phyloP scores from a whole-genome alignment of 2,329 filamentous ascomycete genomes.

The Phaeoacremonium minimum region DNA sequence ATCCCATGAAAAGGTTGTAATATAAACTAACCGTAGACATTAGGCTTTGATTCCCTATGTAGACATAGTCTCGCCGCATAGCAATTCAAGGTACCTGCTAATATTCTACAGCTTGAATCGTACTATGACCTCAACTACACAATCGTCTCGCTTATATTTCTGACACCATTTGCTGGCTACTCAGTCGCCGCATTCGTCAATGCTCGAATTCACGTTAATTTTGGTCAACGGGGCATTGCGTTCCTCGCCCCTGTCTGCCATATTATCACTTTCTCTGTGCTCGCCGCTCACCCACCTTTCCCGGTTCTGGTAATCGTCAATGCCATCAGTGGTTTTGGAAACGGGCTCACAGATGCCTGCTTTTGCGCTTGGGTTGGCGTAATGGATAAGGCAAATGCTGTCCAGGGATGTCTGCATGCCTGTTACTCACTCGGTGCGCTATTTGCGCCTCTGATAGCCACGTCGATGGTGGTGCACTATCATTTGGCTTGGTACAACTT shows the following conservation, averaged over 20 bases:
- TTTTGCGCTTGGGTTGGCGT: constrained; percentile 39
- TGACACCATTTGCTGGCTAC: not conserved
- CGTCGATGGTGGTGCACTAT: constrained; percentile 52
- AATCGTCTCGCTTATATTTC: not conserved
- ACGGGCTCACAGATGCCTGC: constrained; percentile 34
- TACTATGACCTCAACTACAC: constrained; percentile 9
- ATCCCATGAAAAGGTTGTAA: constrained; percentile 8
- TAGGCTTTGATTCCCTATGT: constrained; percentile 45
- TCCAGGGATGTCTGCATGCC: constrained; percentile 34
- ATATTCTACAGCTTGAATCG: not conserved
- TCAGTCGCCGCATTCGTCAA: not conserved
- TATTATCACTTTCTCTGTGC: constrained; percentile 14
- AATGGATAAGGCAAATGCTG: constrained; percentile 27
- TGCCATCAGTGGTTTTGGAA: constrained; percentile 27
- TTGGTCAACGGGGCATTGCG: constrained; percentile 11
- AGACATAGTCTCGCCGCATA: constrained; percentile 17
- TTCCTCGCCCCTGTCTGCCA: not conserved
- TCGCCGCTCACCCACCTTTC: constrained; percentile 25
- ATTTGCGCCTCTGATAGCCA: constrained; percentile 53
- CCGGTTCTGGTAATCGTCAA: constrained; percentile 22
- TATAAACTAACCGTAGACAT: constrained; percentile 5
- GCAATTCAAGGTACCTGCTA: not conserved
- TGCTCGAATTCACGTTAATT: constrained; percentile 18
- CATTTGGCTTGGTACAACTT: constrained; percentile 54
- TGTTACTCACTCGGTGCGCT: constrained; percentile 35